Conservation (phyloP, 2,329 filamentous ascomycete species). For the Fusarium longipes region DNA sequence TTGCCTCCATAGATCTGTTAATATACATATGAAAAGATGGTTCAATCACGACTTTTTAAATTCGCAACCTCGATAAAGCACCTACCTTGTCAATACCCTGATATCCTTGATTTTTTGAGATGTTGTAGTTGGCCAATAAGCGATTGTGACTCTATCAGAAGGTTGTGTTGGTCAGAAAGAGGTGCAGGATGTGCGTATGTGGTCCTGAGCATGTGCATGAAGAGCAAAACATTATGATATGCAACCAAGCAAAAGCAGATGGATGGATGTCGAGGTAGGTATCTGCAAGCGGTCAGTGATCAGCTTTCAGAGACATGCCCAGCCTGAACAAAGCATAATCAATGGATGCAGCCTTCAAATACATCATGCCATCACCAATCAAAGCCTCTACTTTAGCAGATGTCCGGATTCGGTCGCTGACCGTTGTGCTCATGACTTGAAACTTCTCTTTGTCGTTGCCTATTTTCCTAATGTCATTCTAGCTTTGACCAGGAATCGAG, state of each 20-base stretch:
- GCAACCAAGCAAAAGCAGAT: constrained; percentile 8
- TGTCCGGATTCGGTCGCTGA: constrained; percentile 33
- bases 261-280: background rate
- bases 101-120: background rate
- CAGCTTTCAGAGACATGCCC: background rate
- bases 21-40: background rate
- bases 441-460: constrained; percentile 38
- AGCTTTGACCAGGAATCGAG: constrained; percentile 29
- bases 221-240: constrained; percentile 16
- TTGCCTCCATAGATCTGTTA: background rate
- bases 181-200: constrained; percentile 2
- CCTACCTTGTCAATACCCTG: background rate
- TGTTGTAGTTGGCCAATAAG: constrained; percentile 10
- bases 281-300: constrained; percentile 26
- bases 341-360: constrained; percentile 5
- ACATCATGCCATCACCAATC: constrained; percentile 20
- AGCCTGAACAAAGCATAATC: constrained; percentile 6
- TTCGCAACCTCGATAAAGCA: background rate
- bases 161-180: background rate
- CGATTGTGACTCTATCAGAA: constrained; percentile 4
- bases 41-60: background rate
- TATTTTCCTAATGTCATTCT: constrained; percentile 21
- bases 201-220: constrained; percentile 16
- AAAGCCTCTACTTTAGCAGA: constrained; percentile 8
- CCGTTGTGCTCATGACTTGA: constrained; percentile 12